Percentiles rank a stretch among this genome's conserved stretches.
phyloP scores from a whole-genome alignment of 2,329 filamentous ascomycete species.

The Sphaerulina musiva region DNA sequence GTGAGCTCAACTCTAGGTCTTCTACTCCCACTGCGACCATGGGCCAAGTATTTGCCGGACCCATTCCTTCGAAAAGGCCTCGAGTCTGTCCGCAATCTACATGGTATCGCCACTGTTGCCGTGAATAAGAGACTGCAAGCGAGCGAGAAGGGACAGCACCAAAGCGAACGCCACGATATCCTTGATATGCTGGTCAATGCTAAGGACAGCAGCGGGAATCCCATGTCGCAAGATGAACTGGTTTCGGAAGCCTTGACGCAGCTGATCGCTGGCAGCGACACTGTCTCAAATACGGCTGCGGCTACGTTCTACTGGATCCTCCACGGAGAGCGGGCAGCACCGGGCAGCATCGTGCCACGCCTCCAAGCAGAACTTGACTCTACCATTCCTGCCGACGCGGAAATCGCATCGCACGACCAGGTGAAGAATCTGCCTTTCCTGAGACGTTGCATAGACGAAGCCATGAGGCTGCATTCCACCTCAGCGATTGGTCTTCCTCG shows the following conservation, averaged over 20 bases:
- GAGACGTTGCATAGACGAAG: constrained; percentile 31
- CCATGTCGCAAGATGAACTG: constrained; percentile 29
- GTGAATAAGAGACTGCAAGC: constrained; percentile 28
- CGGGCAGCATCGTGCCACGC: constrained; percentile 22
- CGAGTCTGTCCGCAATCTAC: constrained; percentile 19
- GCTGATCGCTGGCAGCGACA: constrained; percentile 35
- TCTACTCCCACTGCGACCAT: constrained; percentile 18
- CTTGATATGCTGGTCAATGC: constrained; percentile 30
- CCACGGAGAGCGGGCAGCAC: constrained; percentile 24
- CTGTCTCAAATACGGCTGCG: constrained; percentile 31
- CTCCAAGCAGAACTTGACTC: constrained; percentile 30
- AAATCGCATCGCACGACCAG: constrained; percentile 19
- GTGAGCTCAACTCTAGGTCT: constrained; percentile 22
- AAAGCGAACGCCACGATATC: constrained; percentile 28
- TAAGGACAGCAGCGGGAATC: constrained; percentile 28
- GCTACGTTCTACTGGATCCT: constrained; percentile 26
- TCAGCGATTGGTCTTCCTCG: constrained; percentile 24
- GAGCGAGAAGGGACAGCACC: constrained; percentile 2
- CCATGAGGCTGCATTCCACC: constrained; percentile 31
- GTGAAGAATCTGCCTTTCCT: constrained; percentile 30
- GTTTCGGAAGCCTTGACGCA: constrained; percentile 33
- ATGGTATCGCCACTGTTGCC: constrained; percentile 28
- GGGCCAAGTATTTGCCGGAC: constrained; percentile 23
- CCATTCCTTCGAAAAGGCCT: constrained; percentile 26
- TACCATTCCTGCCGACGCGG: constrained; percentile 19